phyloP scores from a whole-genome alignment of 2,329 filamentous ascomycete species.

The Zymoseptoria brevis region DNA sequence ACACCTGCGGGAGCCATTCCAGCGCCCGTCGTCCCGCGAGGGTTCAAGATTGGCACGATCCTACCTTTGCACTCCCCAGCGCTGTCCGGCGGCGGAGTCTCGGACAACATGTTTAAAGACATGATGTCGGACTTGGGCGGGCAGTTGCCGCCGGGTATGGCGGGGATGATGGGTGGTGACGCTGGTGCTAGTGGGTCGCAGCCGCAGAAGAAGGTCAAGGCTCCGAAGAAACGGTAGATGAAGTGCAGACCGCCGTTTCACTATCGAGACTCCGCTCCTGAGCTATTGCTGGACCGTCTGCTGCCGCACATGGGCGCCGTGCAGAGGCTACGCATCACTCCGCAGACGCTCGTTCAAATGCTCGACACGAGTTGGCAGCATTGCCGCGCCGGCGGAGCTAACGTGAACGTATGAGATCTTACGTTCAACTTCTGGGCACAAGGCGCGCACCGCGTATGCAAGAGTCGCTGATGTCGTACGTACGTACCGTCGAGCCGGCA shows the following conservation, averaged over 20 bases:
- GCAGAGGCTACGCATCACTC: no score
- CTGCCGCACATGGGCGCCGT: no score
- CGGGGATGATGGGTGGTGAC: conserved; percentile 22
- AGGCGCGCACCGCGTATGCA: background rate
- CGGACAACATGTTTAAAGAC: conserved; percentile 88
- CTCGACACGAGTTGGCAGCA: no score
- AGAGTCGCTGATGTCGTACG: background rate
- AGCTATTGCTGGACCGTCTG: background rate
- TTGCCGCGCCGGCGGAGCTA: no score
- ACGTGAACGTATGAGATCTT: background rate
- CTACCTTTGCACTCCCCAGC: conserved; percentile 83
- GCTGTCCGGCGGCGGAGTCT: conserved; percentile 85
- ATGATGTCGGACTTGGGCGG: conserved; percentile 85
- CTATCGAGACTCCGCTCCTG: no score
- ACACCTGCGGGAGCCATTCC: conserved; percentile 53
- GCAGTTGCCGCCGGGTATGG: conserved; percentile 26
- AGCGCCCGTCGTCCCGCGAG: conserved; percentile 58
- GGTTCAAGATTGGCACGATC: conserved; percentile 82
- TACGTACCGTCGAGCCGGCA: background rate
- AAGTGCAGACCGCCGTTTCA: background rate
- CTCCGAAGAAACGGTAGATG: conserved; percentile 24
- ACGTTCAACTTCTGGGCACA: background rate
- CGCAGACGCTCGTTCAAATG: no score
- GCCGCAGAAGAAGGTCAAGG: conserved; percentile 26
- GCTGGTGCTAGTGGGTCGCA: conserved; percentile 4